A percentile compares a stretch with the other conserved stretches of the same genome.
Conservation (phyloP, 345 rosid genomes). For the Lumnitzera racemosa region DNA sequence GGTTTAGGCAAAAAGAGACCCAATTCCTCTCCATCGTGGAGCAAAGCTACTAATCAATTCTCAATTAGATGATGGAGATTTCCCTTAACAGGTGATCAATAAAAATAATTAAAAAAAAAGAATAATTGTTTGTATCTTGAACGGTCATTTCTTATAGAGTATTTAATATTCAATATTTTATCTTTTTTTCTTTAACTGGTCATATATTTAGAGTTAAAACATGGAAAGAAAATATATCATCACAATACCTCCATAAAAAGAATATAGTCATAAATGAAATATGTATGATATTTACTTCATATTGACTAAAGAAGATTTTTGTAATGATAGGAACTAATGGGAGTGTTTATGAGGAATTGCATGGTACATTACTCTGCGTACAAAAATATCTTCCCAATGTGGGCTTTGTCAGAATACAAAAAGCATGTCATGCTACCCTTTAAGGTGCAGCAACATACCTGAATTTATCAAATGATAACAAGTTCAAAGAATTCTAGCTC, state of each 20-base stretch:
- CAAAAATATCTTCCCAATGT: constrained; percentile 60
- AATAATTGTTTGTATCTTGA: no score
- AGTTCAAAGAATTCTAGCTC: no score
- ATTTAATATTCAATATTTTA: neutral
- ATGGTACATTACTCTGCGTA: constrained; percentile 71
- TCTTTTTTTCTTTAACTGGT: neutral
- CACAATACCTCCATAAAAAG: no score
- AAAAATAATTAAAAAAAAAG: no score
- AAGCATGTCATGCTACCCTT: constrained; percentile 31
- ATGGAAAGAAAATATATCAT: no score
- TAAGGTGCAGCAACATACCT: neutral
- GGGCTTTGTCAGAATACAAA: constrained; percentile 68
- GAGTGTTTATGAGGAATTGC: constrained; percentile 73
- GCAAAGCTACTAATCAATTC: constrained; percentile 31
- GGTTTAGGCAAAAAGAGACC: constrained; percentile 23
- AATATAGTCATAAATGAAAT: no score
- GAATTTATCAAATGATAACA: no score
- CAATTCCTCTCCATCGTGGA: constrained; percentile 28
- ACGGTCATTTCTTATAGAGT: no score
- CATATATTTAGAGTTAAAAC: no score
- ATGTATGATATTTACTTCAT: neutral
- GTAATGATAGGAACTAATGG: constrained; percentile 45
- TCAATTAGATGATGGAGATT: constrained; percentile 36
- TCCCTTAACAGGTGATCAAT: constrained; percentile 27
- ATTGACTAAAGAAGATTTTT: no score